These are phyloP conservation scores for Podaxis carcinomalis DNA, from an alignment of 768 basidiomycete genomes.

Conservation along the genomic window DNA sequence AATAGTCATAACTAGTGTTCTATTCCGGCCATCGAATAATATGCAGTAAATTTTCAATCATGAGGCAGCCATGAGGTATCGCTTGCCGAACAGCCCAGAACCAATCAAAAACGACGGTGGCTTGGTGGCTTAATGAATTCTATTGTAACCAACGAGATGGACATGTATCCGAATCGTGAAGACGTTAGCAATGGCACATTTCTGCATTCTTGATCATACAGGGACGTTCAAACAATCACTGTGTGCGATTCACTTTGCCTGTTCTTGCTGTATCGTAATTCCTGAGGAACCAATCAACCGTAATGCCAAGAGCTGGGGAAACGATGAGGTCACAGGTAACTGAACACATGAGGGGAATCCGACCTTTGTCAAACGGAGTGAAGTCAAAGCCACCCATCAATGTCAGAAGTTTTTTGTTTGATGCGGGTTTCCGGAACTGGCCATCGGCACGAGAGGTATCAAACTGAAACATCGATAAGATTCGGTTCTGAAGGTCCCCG, in stretches of 20 bases:
- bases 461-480: slow-evolving; percentile 45
- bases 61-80: slow-evolving; percentile 1
- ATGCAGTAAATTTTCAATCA: neutral
- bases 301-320: slow-evolving; percentile 64
- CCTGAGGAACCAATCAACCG: slow-evolving; percentile 83
- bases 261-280: slow-evolving; percentile 75
- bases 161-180: neutral
- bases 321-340: neutral
- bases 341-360: slow-evolving; percentile 10
- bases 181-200: neutral
- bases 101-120: neutral
- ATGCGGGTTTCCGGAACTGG: slow-evolving; percentile 94
- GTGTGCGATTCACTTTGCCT: slow-evolving; percentile 20
- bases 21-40: neutral
- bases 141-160: neutral
- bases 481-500: neutral
- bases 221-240: neutral
- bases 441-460: slow-evolving; percentile 85
- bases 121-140: neutral
- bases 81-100: neutral
- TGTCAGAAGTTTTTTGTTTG: slow-evolving; percentile 80
- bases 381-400: slow-evolving; percentile 82
- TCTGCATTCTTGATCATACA: neutral
- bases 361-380: slow-evolving; percentile 86
- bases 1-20: neutral